These are phyloP conservation scores for Cyberlindnera saturnus DNA, from an alignment of 805 yeast genomes.

Conservation along the genomic window DNA sequence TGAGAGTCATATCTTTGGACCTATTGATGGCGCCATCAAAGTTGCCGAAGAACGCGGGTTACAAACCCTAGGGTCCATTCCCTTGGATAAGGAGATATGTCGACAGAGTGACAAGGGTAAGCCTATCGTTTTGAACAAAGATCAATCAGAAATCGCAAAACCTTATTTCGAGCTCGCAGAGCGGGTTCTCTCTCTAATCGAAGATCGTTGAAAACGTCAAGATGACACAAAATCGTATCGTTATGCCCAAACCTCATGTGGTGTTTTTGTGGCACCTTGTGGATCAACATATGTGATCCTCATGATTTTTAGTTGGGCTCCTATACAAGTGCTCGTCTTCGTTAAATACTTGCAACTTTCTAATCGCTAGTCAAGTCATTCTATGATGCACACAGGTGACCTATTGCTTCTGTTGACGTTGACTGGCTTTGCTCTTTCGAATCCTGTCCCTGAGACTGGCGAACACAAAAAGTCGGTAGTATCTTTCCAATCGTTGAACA, in stretches of 20 bases:
- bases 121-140: slow-evolving; percentile 49
- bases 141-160: slow-evolving; percentile 29
- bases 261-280: too few species aligned
- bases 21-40: slow-evolving; percentile 39
- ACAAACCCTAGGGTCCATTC: slow-evolving; percentile 58
- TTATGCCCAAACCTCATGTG: too few species aligned
- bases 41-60: slow-evolving; percentile 45
- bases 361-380: too few species aligned
- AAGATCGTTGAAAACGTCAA: neutral
- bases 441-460: too few species aligned
- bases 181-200: slow-evolving; percentile 19
- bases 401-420: too few species aligned
- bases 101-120: slow-evolving; percentile 55
- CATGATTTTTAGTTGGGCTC: too few species aligned
- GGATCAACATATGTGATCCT: too few species aligned
- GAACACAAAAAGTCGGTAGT: neutral
- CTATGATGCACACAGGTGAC: too few species aligned
- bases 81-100: slow-evolving; percentile 58
- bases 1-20: slow-evolving; percentile 69
- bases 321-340: too few species aligned
- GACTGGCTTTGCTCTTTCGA: too few species aligned
- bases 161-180: slow-evolving; percentile 47
- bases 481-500: slow-evolving; percentile 4
- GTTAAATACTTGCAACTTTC: too few species aligned
- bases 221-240: neutral